phyloP scores from a whole-genome alignment of 2,329 filamentous ascomycete species.

The Raffaelea arxii region DNA sequence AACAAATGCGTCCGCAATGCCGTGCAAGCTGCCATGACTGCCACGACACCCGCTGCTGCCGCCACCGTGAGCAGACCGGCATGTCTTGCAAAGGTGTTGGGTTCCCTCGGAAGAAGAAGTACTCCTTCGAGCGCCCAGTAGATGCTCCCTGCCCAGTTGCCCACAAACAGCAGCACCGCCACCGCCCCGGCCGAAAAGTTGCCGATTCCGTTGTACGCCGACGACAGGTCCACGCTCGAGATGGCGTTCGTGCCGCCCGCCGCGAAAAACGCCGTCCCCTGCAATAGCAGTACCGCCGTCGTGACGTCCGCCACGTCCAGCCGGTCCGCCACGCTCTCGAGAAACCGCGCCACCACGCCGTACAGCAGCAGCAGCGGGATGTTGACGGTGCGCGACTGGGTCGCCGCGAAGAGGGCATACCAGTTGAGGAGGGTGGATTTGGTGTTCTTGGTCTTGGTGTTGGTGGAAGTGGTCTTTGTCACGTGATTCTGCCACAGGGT shows the following conservation, averaged over 20 bases:
- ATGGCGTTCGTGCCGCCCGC: constrained; percentile 90
- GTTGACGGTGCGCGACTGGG: constrained; percentile 77
- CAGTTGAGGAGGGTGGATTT: constrained; percentile 49
- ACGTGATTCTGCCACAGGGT: constrained; percentile 19
- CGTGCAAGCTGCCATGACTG: constrained; percentile 84
- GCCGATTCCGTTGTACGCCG: constrained; percentile 84
- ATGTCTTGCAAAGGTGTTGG: constrained; percentile 29
- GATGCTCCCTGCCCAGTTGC: constrained; percentile 86
- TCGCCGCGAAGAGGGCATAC: constrained; percentile 70
- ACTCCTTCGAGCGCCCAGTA: constrained; percentile 69
- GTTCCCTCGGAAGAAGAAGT: constrained; percentile 34
- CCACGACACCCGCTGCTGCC: constrained; percentile 50
- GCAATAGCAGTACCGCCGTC: constrained; percentile 63
- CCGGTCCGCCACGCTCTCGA: constrained; percentile 19
- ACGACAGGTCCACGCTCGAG: constrained; percentile 88
- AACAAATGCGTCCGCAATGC: constrained; percentile 80
- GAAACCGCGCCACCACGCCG: constrained; percentile 44
- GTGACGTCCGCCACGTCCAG: constrained; percentile 44
- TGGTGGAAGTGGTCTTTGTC: too few relatives aligned
- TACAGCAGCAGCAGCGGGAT: constrained; percentile 77
- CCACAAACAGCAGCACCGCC: constrained; percentile 71
- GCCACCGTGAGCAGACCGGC: constrained; percentile 61
- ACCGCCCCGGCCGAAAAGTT: constrained; percentile 75
- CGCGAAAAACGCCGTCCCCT: constrained; percentile 80
- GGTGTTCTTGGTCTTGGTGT: constrained; percentile 16